Evolutionary conservation across 306 rosid genomes (phyloP).

Genomic region (Hippophae tibetana): DNA sequence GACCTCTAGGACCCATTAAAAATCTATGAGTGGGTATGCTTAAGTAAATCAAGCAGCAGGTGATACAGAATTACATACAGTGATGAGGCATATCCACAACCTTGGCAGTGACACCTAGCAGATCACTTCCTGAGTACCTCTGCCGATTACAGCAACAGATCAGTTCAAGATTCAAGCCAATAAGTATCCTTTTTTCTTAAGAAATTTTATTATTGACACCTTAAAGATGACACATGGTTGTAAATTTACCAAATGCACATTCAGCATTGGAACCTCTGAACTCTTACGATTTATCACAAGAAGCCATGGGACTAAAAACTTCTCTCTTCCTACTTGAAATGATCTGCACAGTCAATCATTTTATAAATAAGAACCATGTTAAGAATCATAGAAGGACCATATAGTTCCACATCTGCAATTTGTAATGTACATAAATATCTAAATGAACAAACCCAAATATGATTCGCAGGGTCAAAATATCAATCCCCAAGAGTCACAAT

Average conservation of each 20-base stretch:
- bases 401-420: not conserved
- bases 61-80: constrained; percentile 42
- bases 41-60: not conserved
- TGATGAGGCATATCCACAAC: constrained; percentile 96
- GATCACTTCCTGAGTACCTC: constrained; percentile 85
- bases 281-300: constrained; percentile 84
- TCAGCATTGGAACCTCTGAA: constrained; percentile 81
- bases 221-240: not conserved
- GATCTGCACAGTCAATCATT: constrained; percentile 43
- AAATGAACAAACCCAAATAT: not conserved
- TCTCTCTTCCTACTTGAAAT: constrained; percentile 92
- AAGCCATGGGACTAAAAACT: constrained; percentile 89
- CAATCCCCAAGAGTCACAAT: too few relatives aligned
- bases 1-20: not conserved
- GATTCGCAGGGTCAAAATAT: too few relatives aligned
- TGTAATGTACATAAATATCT: not conserved
- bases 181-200: not conserved
- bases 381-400: not conserved
- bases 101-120: constrained; percentile 90
- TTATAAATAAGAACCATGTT: constrained; percentile 11
- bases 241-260: constrained; percentile 61
- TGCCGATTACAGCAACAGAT: constrained; percentile 18
- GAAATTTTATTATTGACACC: not conserved
- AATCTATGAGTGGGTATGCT: not conserved
- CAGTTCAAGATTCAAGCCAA: not conserved